phyloP scores from a whole-genome alignment of 352 stramenopile genomes.

The Pythium apleroticum region DNA sequence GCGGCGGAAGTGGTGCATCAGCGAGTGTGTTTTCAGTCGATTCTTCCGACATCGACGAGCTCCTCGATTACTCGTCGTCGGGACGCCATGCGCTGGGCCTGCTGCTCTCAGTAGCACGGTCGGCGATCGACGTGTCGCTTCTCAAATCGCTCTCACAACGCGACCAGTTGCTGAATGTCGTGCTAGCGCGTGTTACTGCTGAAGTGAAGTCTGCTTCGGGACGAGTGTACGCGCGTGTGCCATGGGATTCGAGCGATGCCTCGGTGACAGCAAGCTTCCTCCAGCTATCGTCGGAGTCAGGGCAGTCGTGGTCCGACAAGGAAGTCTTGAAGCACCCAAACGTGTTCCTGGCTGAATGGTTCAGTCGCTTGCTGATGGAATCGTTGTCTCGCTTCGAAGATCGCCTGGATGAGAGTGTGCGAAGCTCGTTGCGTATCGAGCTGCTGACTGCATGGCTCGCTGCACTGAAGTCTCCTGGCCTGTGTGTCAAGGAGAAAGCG shows the following conservation, averaged over 20 bases:
- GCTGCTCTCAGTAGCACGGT: constrained; percentile 13
- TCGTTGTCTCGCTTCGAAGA: constrained; percentile 47
- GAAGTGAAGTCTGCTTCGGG: constrained; percentile 72
- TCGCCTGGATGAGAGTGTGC: constrained; percentile 34
- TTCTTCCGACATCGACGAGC: constrained; percentile 17
- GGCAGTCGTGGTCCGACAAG: constrained; percentile 78
- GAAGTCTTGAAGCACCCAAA: constrained; percentile 84
- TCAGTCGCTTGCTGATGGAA: constrained; percentile 76
- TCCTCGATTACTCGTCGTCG: constrained; percentile 23
- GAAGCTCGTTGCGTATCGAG: constrained; percentile 60
- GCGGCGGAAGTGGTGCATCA: constrained; percentile 24
- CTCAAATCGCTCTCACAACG: constrained; percentile 10
- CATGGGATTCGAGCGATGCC: constrained; percentile 78
- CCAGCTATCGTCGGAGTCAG: constrained; percentile 65
- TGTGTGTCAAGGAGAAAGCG: constrained; percentile 88
- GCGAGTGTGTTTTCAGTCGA: constrained; percentile 28
- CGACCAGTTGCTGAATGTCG: constrained; percentile 41
- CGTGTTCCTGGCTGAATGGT: constrained; percentile 84
- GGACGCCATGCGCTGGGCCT: constrained; percentile 21
- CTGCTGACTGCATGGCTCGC: constrained; percentile 79
- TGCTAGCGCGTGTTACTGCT: constrained; percentile 55
- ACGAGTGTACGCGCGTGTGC: constrained; percentile 78
- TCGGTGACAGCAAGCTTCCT: constrained; percentile 68
- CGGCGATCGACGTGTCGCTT: constrained; percentile 29
- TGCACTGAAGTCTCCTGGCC: constrained; percentile 81